phyloP scores from a whole-genome alignment of 1,284 basidiomycete species.

The Pseudozyma pruni region DNA sequence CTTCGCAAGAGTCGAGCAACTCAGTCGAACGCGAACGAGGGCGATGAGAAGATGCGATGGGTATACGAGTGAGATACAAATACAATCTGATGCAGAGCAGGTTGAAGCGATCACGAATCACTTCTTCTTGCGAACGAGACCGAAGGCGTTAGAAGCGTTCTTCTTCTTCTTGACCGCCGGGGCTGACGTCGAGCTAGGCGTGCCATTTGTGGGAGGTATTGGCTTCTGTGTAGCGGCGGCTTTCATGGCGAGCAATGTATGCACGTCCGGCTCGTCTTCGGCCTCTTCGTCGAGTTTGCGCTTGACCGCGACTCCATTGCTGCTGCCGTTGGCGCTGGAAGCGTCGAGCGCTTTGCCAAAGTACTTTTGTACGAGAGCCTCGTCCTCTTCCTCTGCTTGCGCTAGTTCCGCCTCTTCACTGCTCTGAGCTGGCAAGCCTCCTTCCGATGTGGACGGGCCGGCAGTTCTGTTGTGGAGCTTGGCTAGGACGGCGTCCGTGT shows the following conservation, averaged over 20 bases:
- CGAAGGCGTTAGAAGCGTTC: constrained; percentile 58
- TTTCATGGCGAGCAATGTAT: constrained; percentile 23
- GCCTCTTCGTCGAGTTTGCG: constrained; percentile 45
- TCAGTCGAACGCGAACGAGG: no score
- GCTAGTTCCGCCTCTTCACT: constrained; percentile 63
- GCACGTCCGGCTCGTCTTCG: constrained; percentile 28
- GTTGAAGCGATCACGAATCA: no score
- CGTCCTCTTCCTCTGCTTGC: constrained; percentile 87
- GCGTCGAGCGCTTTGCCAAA: constrained; percentile 77
- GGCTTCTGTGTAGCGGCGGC: background rate
- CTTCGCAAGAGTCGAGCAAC: no score
- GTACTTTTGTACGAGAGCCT: constrained; percentile 83
- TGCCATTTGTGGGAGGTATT: background rate
- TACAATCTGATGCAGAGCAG: no score
- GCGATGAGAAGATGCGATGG: no score
- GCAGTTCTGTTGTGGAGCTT: constrained; percentile 9
- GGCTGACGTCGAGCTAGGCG: background rate
- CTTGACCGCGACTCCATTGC: constrained; percentile 21
- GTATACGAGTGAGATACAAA: constrained; percentile 9
- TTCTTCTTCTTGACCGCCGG: constrained; percentile 50
- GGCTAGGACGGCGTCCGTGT: constrained; percentile 58
- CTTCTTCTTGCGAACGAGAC: constrained; percentile 64
- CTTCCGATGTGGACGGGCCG: background rate
- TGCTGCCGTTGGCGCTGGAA: background rate
- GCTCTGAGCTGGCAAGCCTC: background rate